Evolutionary conservation across 228 moss, liverwort and hornwort species (phyloP).

Genomic region (Sphagnum fallax): DNA sequence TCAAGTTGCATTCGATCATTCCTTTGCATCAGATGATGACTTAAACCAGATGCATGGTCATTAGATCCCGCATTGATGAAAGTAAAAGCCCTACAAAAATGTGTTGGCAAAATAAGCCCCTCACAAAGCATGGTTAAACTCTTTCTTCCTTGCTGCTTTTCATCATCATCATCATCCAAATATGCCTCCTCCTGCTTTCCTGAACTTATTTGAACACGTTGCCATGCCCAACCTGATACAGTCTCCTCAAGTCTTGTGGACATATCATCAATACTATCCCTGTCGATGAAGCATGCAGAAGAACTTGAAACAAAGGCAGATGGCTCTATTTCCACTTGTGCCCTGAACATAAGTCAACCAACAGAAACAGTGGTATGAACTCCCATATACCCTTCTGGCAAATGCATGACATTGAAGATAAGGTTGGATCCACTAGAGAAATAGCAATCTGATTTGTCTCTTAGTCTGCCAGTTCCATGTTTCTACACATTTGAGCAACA

Average conservation of each 20-base stretch:
- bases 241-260: slow-evolving; percentile 1
- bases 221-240: slow-evolving; percentile 22
- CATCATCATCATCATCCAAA: neutral
- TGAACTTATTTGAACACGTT: slow-evolving; percentile 16
- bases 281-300: slow-evolving; percentile 10
- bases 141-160: neutral
- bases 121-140: slow-evolving; percentile 24
- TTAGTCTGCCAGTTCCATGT: neutral
- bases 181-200: neutral
- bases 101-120: slow-evolving; percentile 35
- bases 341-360: slow-evolving; percentile 33
- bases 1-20: slow-evolving; percentile 3
- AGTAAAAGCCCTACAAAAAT: slow-evolving; percentile 41
- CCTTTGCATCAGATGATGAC: slow-evolving; percentile 1
- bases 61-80: slow-evolving; percentile 12
- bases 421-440: neutral
- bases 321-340: slow-evolving; percentile 82
- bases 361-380: neutral
- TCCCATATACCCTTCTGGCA: neutral
- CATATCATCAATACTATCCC: slow-evolving; percentile 1
- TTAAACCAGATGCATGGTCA: slow-evolving; percentile 6
- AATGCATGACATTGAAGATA: neutral
- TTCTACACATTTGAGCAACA: neutral
- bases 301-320: slow-evolving; percentile 34
- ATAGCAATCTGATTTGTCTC: neutral